A percentile compares a stretch with the other conserved stretches of the same genome.
These are phyloP conservation scores for Coemansia sp. DNA, from an alignment of 192 early-diverging fungal genomes.

Conservation along the genomic window DNA sequence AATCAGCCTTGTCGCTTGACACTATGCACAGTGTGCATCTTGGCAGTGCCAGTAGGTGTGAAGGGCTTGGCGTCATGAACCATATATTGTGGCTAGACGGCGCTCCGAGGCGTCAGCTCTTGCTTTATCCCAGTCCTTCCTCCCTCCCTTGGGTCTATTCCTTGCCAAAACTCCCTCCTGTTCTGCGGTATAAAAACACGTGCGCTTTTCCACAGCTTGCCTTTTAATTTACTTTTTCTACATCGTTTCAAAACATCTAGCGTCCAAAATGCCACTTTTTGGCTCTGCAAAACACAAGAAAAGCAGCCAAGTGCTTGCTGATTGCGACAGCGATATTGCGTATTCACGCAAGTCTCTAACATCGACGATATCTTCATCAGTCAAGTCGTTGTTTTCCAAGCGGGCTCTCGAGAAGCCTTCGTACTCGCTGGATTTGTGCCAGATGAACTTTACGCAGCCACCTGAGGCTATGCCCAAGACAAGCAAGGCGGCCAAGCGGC, in stretches of 20 bases:
- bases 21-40: neutral
- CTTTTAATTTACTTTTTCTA: no score
- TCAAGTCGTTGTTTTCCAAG: conserved; percentile 39
- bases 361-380: conserved; percentile 23
- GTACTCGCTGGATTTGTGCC: neutral
- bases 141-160: conserved; percentile 9
- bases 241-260: neutral
- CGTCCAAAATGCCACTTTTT: conserved; percentile 24
- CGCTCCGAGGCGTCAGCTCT: conserved; percentile 3
- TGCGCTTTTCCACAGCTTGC: neutral
- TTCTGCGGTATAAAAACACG: neutral
- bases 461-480: neutral
- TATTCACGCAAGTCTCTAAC: conserved; percentile 26
- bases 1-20: conserved; percentile 6
- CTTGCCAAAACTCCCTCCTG: neutral
- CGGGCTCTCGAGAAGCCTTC: conserved; percentile 1
- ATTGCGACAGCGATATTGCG: conserved; percentile 10
- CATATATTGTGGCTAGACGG: conserved; percentile 9
- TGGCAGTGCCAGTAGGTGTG: neutral
- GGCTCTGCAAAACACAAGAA: conserved; percentile 18
- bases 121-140: neutral
- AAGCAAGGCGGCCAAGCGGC: neutral
- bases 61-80: conserved; percentile 1
- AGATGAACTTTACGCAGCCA: neutral
- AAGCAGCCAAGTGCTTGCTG: neutral